Evolutionary conservation across 75 land plant genomes (phyloP), one percentile per base, ranked within the genome.

Genomic region (Larix kaempferi): DNA sequence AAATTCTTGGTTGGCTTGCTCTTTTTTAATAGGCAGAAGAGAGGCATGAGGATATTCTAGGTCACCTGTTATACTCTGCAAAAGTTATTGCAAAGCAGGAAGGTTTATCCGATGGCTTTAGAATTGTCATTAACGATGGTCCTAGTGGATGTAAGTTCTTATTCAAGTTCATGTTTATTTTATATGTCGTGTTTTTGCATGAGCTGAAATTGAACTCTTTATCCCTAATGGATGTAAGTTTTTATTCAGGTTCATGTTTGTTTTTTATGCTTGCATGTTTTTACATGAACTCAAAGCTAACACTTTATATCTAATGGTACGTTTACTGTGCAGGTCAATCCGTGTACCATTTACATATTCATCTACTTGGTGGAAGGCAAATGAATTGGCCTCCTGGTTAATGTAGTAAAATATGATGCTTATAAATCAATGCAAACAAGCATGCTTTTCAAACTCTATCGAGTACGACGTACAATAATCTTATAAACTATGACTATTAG

Each of bases 311-410:
- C 89, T 33, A 76, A 78, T 6, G 10, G 54, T 29, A 35, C 2
- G n/a, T 41, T 77, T 67, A 17, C 74, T 74, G 78, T 80, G 44
- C 89, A 93, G 95, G 93, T 63, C 98, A 94, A 87, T 92, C 98
- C 55, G 98, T 94, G 25, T 92, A 89, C 64, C 98, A 94, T 78
- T 62, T 94, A 44, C 98, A 94, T 54, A 63, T 94, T 71, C 98
- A 94, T 78, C 90, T 94, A 58, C 59, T 94, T 55, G 98, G 95
- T 6, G 98, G 98, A 78, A 81, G 98, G 21, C 91, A 93, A 78
- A 94, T 94, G 98, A 87, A 87, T 73, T 94, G 98, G 98, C 98
- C 98, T 12, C 95, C 98, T 35, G 98, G 98, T 78, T 94, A 86
- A 86, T 69, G 10, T n/a, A 8, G 52, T 49, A 8, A 69, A 39